Percentiles rank a stretch among this genome's conserved stretches.
Conservation (phyloP, 208 protist species). For the Trypanosoma avium region DNA sequence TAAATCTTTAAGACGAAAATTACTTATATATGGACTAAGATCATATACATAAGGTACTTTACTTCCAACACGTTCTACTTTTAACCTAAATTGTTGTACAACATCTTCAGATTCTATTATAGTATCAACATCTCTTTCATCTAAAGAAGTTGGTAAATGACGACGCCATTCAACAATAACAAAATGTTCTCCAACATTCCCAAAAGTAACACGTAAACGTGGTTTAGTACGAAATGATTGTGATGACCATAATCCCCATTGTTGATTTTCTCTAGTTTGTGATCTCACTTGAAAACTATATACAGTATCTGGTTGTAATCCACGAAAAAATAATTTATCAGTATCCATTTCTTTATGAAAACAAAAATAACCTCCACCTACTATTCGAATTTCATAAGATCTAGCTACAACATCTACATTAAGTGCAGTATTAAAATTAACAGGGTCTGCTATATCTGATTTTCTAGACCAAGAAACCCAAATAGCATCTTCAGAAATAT, state of each 20-base stretch:
- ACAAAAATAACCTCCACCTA: slow-evolving; percentile 74
- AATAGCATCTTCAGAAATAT: slow-evolving; percentile 88
- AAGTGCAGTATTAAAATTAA: slow-evolving; percentile 73
- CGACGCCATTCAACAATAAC: slow-evolving; percentile 90
- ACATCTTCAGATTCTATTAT: slow-evolving; percentile 74
- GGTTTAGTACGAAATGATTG: slow-evolving; percentile 82
- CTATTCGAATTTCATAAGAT: slow-evolving; percentile 80
- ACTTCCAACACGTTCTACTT: slow-evolving; percentile 78
- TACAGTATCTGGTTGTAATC: slow-evolving; percentile 82
- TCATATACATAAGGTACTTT: slow-evolving; percentile 67
- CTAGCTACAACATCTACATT: slow-evolving; percentile 79
- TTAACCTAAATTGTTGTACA: slow-evolving; percentile 86
- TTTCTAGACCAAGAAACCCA: slow-evolving; percentile 83
- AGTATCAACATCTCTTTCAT: slow-evolving; percentile 18
- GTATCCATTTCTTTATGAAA: slow-evolving; percentile 71
- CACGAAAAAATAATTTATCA: slow-evolving; percentile 85
- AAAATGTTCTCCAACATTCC: slow-evolving; percentile 92
- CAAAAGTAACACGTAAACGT: slow-evolving; percentile 80
- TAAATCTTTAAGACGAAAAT: slow-evolving; percentile 80
- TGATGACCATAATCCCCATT: slow-evolving; percentile 88
- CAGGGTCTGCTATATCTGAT: slow-evolving; percentile 47
- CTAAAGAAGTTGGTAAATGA: slow-evolving; percentile 55
- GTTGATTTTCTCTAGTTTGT: slow-evolving; percentile 65
- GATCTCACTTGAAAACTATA: slow-evolving; percentile 84
- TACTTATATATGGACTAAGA: slow-evolving; percentile 76